These are phyloP conservation scores for Ilyonectria mors-panacis DNA, from an alignment of 2,329 filamentous ascomycete species.

Conservation along the genomic window DNA sequence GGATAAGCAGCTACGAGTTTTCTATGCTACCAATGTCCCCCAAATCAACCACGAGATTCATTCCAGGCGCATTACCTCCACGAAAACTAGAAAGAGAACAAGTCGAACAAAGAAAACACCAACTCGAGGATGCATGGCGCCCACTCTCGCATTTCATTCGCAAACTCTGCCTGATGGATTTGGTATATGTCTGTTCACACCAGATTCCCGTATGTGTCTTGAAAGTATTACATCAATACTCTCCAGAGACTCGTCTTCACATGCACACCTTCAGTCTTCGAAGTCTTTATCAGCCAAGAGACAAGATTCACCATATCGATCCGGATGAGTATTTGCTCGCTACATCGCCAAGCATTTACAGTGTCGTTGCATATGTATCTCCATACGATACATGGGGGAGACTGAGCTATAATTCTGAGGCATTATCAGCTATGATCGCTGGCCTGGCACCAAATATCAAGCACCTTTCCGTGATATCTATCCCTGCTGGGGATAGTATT, in stretches of 20 bases:
- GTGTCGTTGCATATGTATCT: background rate
- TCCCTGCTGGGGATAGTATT: no score
- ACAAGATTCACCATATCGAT: background rate
- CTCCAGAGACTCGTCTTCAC: slow-evolving; percentile 14
- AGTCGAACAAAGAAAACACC: background rate
- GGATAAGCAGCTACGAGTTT: background rate
- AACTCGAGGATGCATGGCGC: slow-evolving; percentile 9
- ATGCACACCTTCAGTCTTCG: slow-evolving; percentile 26
- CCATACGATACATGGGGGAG: no score
- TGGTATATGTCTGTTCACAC: slow-evolving; percentile 18
- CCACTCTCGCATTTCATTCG: slow-evolving; percentile 11
- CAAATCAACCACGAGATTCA: no score
- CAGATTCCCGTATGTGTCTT: slow-evolving; percentile 18
- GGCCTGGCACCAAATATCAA: background rate
- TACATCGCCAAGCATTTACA: slow-evolving; percentile 17
- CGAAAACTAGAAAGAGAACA: no score
- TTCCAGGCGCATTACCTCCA: background rate
- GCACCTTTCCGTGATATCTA: background rate
- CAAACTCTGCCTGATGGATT: slow-evolving; percentile 12
- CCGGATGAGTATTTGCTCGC: slow-evolving; percentile 15
- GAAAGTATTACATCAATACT: slow-evolving; percentile 12
- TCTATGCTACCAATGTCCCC: no score
- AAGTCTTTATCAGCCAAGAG: background rate
- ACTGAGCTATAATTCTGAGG: no score
- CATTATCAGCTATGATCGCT: background rate